phyloP scores from a whole-genome alignment of 257 asterid species.

The Asclepias syriaca region DNA sequence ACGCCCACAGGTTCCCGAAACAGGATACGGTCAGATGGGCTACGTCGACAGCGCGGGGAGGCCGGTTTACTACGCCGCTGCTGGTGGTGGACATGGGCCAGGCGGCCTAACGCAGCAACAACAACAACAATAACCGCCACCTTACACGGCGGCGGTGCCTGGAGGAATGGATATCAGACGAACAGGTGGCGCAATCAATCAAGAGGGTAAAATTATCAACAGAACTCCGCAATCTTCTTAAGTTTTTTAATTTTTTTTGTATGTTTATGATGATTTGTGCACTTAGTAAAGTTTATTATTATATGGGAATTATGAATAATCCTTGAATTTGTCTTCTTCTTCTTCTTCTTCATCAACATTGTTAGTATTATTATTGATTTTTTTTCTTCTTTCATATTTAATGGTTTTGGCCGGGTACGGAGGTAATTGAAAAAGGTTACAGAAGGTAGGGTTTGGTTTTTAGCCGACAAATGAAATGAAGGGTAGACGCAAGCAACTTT shows the following conservation, averaged over 20 bases:
- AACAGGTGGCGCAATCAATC: constrained; percentile 18
- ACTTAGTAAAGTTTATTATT: background rate
- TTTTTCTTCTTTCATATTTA: background rate
- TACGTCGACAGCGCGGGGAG: constrained; percentile 27
- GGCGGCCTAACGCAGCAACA: constrained; percentile 9
- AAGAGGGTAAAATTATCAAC: constrained; percentile 22
- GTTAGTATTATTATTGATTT: too few species aligned
- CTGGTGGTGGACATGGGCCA: constrained; percentile 7
- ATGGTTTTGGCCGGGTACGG: background rate
- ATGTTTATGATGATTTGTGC: background rate
- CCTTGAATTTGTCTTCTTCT: background rate
- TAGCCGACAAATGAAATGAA: too few species aligned
- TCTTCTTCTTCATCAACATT: background rate
- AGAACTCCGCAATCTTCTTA: constrained; percentile 11
- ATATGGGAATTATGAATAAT: background rate
- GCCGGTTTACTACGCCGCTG: constrained; percentile 29
- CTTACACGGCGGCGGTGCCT: constrained; percentile 16
- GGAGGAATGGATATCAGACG: constrained; percentile 19
- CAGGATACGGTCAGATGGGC: constrained; percentile 29
- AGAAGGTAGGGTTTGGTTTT: too few species aligned
- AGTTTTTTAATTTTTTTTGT: background rate
- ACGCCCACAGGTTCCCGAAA: constrained; percentile 14
- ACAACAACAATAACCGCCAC: constrained; percentile 12
- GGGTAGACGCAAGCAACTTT: too few species aligned
- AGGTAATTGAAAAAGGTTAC: too few species aligned